These are phyloP conservation scores for Tetrahymena thermophila DNA, from an alignment of 73 alveolate genomes.

Conservation along the genomic window DNA sequence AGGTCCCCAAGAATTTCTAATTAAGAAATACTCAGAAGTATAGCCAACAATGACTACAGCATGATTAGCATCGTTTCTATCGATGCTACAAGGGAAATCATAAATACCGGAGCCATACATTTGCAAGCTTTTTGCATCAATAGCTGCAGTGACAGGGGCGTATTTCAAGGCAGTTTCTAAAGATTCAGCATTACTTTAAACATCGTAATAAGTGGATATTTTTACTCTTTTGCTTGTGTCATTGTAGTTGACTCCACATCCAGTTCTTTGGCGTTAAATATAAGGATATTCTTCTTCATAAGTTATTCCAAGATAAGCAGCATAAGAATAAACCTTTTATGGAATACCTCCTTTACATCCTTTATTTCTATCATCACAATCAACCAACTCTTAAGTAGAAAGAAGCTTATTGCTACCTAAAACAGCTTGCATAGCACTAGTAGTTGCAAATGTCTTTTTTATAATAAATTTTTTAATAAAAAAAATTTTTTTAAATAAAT, in stretches of 20 bases:
- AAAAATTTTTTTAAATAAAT: background rate
- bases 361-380: background rate
- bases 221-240: background rate
- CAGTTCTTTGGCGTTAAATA: background rate
- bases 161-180: background rate
- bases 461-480: background rate
- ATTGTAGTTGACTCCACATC: background rate
- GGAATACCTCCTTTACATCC: background rate
- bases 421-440: background rate
- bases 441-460: background rate
- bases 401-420: background rate
- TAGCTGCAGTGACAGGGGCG: background rate
- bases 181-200: background rate
- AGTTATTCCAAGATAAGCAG: background rate
- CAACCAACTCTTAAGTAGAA: background rate
- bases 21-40: constrained; percentile 6
- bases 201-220: background rate
- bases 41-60: constrained; percentile 26
- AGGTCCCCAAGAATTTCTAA: constrained; percentile 38
- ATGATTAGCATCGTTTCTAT: constrained; percentile 13
- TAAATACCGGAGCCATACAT: background rate
- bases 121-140: background rate
- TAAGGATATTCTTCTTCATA: background rate
- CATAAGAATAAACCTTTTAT: background rate
- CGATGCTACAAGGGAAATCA: background rate